Evolutionary conservation across 805 yeast species (phyloP).

Genomic region (Pichia manshurica): DNA sequence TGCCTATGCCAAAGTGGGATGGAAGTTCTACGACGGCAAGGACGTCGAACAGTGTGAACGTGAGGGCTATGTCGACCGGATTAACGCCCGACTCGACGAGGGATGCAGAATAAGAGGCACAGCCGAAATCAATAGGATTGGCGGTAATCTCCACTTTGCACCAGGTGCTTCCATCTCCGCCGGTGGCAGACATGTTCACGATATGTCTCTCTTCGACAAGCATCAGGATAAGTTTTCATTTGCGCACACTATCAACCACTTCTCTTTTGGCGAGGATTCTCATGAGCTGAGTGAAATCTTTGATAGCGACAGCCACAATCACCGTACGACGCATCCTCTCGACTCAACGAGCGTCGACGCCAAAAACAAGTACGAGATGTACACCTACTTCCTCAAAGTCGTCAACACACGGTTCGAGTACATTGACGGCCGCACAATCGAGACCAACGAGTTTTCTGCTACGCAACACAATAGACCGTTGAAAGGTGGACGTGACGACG

Average conservation of each 20-base stretch:
- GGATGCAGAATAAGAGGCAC: constrained; percentile 87
- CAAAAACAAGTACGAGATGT: constrained; percentile 54
- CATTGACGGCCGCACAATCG: constrained; percentile 46
- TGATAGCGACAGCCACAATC: constrained; percentile 22
- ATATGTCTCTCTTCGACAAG: constrained; percentile 63
- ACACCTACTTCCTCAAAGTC: constrained; percentile 78
- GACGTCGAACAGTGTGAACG: constrained; percentile 85
- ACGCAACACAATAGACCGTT: constrained; percentile 85
- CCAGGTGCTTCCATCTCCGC: constrained; percentile 77
- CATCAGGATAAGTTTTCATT: constrained; percentile 58
- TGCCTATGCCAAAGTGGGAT: constrained; percentile 71
- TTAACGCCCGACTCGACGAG: constrained; percentile 58
- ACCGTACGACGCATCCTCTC: constrained; percentile 56
- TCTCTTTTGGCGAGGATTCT: constrained; percentile 71
- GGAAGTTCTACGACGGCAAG: constrained; percentile 90
- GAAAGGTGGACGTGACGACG: constrained; percentile 81
- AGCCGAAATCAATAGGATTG: constrained; percentile 74
- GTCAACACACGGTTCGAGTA: constrained; percentile 84
- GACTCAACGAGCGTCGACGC: constrained; percentile 43
- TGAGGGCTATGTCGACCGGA: constrained; percentile 72
- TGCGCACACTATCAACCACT: constrained; percentile 70
- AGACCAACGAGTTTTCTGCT: constrained; percentile 86
- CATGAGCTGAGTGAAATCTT: constrained; percentile 16
- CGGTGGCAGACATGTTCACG: constrained; percentile 72
- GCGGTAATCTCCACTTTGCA: constrained; percentile 91